These are phyloP conservation scores for Syzygium malaccense DNA, from an alignment of 441 rosid genomes.

Conservation along the genomic window DNA sequence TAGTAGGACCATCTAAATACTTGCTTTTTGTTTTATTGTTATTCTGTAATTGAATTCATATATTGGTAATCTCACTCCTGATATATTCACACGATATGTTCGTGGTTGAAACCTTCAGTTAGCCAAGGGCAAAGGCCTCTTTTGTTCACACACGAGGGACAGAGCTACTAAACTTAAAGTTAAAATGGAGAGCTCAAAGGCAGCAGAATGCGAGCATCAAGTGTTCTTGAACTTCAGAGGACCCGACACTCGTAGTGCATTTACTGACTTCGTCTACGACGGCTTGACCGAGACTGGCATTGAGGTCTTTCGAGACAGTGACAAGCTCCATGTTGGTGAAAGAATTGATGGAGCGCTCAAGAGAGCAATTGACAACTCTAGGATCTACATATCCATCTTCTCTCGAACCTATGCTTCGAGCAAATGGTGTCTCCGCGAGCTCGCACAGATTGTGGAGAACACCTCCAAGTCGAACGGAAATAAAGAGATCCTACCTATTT, in stretches of 20 bases:
- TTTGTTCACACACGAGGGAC: too few relatives aligned
- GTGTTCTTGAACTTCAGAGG: not conserved
- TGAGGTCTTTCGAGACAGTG: not conserved
- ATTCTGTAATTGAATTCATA: too few relatives aligned
- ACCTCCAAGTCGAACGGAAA: rapidly evolving
- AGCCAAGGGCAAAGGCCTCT: too few relatives aligned
- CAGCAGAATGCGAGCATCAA: not conserved
- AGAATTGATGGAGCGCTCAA: not conserved
- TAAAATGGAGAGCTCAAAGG: not conserved
- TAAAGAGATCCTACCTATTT: not conserved
- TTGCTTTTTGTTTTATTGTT: too few relatives aligned
- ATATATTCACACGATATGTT: too few relatives aligned
- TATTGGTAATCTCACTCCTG: too few relatives aligned
- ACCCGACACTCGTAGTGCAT: not conserved
- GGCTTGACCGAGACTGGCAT: not conserved
- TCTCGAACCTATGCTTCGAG: not conserved
- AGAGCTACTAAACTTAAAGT: not conserved
- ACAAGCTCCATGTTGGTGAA: not conserved
- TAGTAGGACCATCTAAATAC: too few relatives aligned
- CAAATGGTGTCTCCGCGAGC: not conserved
- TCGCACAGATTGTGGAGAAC: not conserved
- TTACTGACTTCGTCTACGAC: not conserved
- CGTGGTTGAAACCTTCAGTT: too few relatives aligned
- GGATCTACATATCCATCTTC: not conserved
- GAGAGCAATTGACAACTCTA: not conserved